These are phyloP conservation scores for Dothidotthia symphoricarpi DNA, from an alignment of 2,329 filamentous ascomycete genomes.

Conservation along the genomic window DNA sequence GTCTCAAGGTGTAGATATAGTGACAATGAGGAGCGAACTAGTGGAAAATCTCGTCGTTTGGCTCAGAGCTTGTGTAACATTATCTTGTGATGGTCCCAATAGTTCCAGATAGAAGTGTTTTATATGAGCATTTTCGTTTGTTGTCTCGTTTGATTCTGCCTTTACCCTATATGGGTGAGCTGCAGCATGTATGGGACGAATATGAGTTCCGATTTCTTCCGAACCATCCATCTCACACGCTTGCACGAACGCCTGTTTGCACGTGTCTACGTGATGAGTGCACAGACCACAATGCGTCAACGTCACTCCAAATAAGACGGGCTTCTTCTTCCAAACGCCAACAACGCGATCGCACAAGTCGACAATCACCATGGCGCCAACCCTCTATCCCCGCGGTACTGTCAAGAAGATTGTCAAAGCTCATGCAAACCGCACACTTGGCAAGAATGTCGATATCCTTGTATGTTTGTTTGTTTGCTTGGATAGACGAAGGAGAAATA, in stretches of 20 bases:
- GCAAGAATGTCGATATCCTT: slow-evolving; percentile 82
- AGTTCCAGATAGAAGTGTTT: slow-evolving; percentile 42
- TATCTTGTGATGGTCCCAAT: slow-evolving; percentile 44
- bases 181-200: not conserved
- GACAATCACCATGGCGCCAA: slow-evolving; percentile 65
- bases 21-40: slow-evolving; percentile 21
- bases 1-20: slow-evolving; percentile 80
- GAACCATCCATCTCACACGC: too few relatives aligned
- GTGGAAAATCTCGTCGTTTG: slow-evolving; percentile 32
- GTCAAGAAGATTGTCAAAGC: slow-evolving; percentile 89
- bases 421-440: slow-evolving; percentile 74
- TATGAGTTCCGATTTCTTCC: too few relatives aligned
- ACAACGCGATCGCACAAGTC: too few relatives aligned
- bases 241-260: slow-evolving; percentile 9
- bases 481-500: too few relatives aligned
- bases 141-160: slow-evolving; percentile 11
- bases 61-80: slow-evolving; percentile 41
- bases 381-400: slow-evolving; percentile 78
- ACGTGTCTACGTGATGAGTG: slow-evolving; percentile 21
- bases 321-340: too few relatives aligned
- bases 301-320: too few relatives aligned
- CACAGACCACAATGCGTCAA: too few relatives aligned
- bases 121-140: slow-evolving; percentile 38
- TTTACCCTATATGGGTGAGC: not conserved
- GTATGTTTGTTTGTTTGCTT: slow-evolving; percentile 49